phyloP scores from a whole-genome alignment of 2,329 filamentous ascomycete genomes.

The Lecanicillium sp. region DNA sequence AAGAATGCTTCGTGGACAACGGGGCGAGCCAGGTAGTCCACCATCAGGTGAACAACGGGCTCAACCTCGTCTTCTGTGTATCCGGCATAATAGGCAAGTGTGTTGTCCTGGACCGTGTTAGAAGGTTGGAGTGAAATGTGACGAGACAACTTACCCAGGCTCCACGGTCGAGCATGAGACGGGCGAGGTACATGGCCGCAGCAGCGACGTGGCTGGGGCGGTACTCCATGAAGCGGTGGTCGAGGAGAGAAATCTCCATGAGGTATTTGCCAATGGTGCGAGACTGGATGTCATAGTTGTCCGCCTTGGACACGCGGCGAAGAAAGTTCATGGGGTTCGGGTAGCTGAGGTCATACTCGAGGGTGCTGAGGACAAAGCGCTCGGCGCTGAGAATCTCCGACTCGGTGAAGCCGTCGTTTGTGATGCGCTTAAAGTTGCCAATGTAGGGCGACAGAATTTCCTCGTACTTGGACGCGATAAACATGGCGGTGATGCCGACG shows the following conservation, averaged over 20 bases:
- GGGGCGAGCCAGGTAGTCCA: conserved; percentile 88
- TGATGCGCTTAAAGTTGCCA: conserved; percentile 92
- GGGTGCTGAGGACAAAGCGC: conserved; percentile 80
- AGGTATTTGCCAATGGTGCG: conserved; percentile 96
- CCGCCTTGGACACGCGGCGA: conserved; percentile 95
- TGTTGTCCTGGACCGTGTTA: conserved; percentile 57
- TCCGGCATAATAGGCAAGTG: conserved; percentile 82
- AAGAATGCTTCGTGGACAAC: conserved; percentile 96
- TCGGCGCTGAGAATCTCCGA: conserved; percentile 96
- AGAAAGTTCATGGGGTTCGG: conserved; percentile 99
- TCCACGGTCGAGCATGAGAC: conserved; percentile 82
- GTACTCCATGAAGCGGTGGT: conserved; percentile 87
- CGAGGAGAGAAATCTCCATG: conserved; percentile 91
- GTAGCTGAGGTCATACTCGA: conserved; percentile 96
- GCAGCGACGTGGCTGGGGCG: conserved; percentile 87
- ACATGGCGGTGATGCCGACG: conserved; percentile 97
- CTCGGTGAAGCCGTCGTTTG: conserved; percentile 92
- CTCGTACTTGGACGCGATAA: conserved; percentile 98
- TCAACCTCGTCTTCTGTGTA: conserved; percentile 91
- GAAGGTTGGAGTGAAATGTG: conserved; percentile 13
- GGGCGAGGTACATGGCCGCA: conserved; percentile 88
- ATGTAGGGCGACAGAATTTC: conserved; percentile 96
- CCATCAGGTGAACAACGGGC: conserved; percentile 87
- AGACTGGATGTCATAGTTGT: conserved; percentile 98
- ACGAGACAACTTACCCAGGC: conserved; percentile 69